Percentiles rank a stretch among this genome's conserved stretches.
Evolutionary conservation across 2,329 filamentous ascomycete species (phyloP).

Genomic region (Fusarium phyllophilum): DNA sequence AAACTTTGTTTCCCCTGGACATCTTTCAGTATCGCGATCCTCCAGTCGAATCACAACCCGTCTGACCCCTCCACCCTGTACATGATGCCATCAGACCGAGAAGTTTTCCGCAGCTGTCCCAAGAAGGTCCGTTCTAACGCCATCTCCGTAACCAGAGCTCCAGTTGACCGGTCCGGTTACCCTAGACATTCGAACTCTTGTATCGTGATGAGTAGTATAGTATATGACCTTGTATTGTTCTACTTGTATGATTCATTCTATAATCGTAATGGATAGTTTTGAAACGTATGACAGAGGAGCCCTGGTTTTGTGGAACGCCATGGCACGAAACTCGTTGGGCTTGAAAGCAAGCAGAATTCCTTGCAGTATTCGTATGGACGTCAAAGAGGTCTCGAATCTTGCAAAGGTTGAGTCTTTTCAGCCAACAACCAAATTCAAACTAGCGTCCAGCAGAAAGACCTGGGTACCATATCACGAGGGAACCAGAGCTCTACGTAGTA

Average conservation of each 20-base stretch:
- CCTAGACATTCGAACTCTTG: conserved; percentile 2
- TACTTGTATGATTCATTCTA: not conserved
- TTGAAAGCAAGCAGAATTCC: not conserved
- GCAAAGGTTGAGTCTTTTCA: not conserved
- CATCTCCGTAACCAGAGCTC: conserved; percentile 29
- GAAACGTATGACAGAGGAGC: no score
- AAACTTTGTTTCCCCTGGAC: conserved; percentile 33
- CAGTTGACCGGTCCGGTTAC: conserved; percentile 34
- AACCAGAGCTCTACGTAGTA: not conserved
- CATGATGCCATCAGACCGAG: conserved; percentile 36
- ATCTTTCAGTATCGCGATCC: conserved; percentile 17
- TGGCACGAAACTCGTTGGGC: not conserved
- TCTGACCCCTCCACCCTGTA: conserved; percentile 23
- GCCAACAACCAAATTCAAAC: conserved; percentile 2
- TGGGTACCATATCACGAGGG: conserved; percentile 22
- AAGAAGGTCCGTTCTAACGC: conserved; percentile 39
- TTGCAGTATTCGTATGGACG: not conserved
- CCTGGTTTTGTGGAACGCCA: not conserved
- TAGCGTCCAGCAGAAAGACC: conserved; percentile 12
- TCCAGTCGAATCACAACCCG: conserved; percentile 35
- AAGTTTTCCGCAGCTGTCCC: conserved; percentile 15
- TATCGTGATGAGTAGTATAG: not conserved
- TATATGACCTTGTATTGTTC: not conserved
- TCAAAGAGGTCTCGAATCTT: conserved; percentile 2
- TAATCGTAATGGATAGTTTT: not conserved